A percentile compares a stretch with the other conserved stretches of the same genome.
Evolutionary conservation across 2,329 filamentous ascomycete species (phyloP).

Genomic region (Clathrospora elynae): DNA sequence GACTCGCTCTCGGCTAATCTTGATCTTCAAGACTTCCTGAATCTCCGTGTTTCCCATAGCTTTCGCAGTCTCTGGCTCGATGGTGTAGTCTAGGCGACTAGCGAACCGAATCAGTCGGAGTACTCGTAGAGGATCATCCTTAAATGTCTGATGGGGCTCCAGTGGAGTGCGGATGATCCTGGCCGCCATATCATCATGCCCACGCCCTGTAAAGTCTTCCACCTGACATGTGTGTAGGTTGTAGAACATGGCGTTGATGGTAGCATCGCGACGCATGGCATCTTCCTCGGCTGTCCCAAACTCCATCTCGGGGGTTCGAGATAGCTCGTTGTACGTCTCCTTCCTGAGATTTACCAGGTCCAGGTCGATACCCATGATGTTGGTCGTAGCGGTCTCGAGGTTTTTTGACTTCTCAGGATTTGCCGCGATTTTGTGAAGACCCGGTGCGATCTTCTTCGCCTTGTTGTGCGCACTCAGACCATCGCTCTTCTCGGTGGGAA

Average conservation of each 20-base stretch:
- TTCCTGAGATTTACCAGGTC: constrained; percentile 94
- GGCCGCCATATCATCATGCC: constrained; percentile 73
- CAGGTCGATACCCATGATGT: constrained; percentile 82
- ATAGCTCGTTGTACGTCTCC: constrained; percentile 88
- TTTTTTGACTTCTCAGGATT: constrained; percentile 98
- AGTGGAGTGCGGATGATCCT: constrained; percentile 83
- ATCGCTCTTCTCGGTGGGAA: constrained; percentile 49
- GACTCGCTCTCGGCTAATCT: constrained; percentile 91
- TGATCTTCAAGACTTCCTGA: constrained; percentile 74
- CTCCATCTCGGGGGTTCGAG: constrained; percentile 87
- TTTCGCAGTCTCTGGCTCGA: constrained; percentile 69
- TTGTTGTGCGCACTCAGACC: constrained; percentile 50
- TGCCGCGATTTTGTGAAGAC: constrained; percentile 83
- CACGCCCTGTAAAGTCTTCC: constrained; percentile 81
- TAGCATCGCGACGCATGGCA: constrained; percentile 85
- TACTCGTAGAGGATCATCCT: constrained; percentile 87
- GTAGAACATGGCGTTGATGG: constrained; percentile 94
- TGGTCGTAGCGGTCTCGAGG: constrained; percentile 86
- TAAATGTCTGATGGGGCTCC: constrained; percentile 88
- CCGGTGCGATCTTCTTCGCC: constrained; percentile 66
- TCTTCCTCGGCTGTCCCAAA: constrained; percentile 93
- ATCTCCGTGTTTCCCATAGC: constrained; percentile 84
- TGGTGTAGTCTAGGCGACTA: constrained; percentile 78
- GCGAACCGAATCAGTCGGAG: constrained; percentile 88
- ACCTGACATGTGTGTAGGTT: constrained; percentile 79